phyloP scores from a whole-genome alignment of 805 yeast species.

The Yamadazyma kitorensis region DNA sequence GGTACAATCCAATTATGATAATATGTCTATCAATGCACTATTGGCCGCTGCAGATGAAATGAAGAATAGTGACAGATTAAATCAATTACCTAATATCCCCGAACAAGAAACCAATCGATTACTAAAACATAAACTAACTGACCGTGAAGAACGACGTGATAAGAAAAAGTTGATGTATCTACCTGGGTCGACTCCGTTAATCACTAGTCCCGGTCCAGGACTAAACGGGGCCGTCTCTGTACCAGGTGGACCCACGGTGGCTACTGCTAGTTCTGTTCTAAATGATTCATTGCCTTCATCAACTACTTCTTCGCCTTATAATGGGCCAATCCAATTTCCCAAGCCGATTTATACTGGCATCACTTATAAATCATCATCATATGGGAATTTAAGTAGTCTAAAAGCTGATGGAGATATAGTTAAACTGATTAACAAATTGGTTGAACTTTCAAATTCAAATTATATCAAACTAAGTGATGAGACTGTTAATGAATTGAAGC shows the following conservation, averaged over 20 bases:
- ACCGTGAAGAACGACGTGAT: neutral
- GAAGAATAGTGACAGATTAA: conserved; percentile 2
- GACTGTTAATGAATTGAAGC: conserved; percentile 26
- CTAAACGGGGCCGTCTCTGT: too few relatives aligned
- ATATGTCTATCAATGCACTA: conserved; percentile 12
- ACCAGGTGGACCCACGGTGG: neutral
- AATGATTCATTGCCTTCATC: conserved; percentile 17
- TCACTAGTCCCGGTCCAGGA: neutral
- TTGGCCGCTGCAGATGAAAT: conserved; percentile 14
- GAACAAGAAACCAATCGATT: neutral
- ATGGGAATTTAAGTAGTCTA: conserved; percentile 3
- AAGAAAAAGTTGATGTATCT: neutral
- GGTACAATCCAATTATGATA: neutral
- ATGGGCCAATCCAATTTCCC: conserved; percentile 1
- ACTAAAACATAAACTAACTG: conserved; percentile 4
- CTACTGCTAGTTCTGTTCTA: too few relatives aligned
- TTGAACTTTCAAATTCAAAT: conserved; percentile 19
- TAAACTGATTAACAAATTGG: conserved; percentile 14
- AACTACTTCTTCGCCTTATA: conserved; percentile 12
- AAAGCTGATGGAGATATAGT: conserved; percentile 11
- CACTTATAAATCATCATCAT: conserved; percentile 10
- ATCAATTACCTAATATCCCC: conserved; percentile 5
- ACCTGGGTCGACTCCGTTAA: conserved; percentile 1
- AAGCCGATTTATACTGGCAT: conserved; percentile 10
- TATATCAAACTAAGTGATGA: conserved; percentile 17